A percentile compares a stretch with the other conserved stretches of the same genome.
Conservation (phyloP, 768 basidiomycete genomes). For the Serendipita sp. region DNA sequence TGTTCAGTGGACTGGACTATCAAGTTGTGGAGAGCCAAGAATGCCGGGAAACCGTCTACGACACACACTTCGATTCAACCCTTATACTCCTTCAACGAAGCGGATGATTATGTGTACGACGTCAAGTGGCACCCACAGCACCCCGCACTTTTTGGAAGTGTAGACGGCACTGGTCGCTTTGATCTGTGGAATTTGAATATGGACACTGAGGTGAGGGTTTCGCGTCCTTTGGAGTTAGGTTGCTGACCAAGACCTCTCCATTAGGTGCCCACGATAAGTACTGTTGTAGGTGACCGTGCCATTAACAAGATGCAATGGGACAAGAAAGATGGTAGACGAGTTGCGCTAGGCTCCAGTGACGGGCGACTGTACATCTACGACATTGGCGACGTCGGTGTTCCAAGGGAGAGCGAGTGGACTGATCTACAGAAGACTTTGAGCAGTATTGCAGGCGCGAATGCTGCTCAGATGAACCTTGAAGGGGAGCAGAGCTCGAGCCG, state of each 20-base stretch:
- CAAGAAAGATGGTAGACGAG: constrained; percentile 76
- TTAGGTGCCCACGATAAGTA: constrained; percentile 85
- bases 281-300: constrained; percentile 62
- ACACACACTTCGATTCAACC: constrained; percentile 39
- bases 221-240: not conserved
- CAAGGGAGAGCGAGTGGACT: constrained; percentile 84
- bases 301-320: constrained; percentile 97
- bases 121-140: constrained; percentile 96
- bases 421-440: constrained; percentile 79
- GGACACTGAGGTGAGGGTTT: constrained; percentile 74
- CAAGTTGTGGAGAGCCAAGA: constrained; percentile 84
- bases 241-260: not conserved
- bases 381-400: constrained; percentile 77
- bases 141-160: constrained; percentile 84
- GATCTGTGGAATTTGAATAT: constrained; percentile 94
- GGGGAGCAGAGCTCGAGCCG: not conserved
- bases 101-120: constrained; percentile 97
- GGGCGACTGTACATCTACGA: constrained; percentile 90
- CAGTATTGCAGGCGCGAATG: constrained; percentile 40
- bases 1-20: constrained; percentile 96
- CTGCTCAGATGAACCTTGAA: constrained; percentile 5
- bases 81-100: constrained; percentile 89
- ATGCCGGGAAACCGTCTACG: constrained; percentile 55
- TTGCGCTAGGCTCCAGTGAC: constrained; percentile 80
- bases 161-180: constrained; percentile 89